Evolutionary conservation across 306 rosid genomes (phyloP).

Genomic region (Vigna hirtella): DNA sequence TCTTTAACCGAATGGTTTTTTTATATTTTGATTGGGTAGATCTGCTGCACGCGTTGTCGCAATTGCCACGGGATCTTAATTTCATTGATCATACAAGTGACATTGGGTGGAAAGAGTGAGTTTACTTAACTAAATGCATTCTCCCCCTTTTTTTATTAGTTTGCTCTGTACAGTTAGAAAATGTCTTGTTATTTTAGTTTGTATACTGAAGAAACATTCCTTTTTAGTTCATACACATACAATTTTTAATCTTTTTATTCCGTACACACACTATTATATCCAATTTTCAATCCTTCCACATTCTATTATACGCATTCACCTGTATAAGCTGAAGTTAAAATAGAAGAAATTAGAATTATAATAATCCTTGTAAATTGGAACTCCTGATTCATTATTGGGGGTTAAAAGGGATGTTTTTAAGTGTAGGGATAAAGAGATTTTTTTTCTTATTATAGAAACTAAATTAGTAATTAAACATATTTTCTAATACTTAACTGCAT

Average conservation of each 20-base stretch:
- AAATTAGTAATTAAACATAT: too few relatives aligned
- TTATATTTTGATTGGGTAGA: constrained; percentile 55
- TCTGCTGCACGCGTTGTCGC: constrained; percentile 77
- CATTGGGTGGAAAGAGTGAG: constrained; percentile 96
- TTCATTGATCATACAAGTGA: constrained; percentile 88
- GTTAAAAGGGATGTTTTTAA: background rate
- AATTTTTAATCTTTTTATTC: too few relatives aligned
- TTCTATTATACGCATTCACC: background rate
- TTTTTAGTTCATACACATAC: background rate
- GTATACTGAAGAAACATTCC: background rate
- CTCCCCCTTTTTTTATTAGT: background rate
- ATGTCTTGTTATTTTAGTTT: too few relatives aligned
- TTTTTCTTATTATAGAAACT: background rate
- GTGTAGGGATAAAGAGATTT: background rate
- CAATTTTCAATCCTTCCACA: background rate
- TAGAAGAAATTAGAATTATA: background rate
- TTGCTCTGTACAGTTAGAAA: too few relatives aligned
- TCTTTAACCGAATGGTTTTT: background rate
- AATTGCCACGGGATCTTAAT: constrained; percentile 83
- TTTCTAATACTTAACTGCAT: too few relatives aligned
- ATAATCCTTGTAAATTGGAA: background rate
- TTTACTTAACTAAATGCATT: background rate
- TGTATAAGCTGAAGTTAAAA: background rate
- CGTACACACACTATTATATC: too few relatives aligned
- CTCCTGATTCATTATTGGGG: background rate